Percentiles rank a stretch among this genome's conserved stretches.
phyloP scores from a whole-genome alignment of 441 rosid genomes.

The Adansonia madagascariensis region DNA sequence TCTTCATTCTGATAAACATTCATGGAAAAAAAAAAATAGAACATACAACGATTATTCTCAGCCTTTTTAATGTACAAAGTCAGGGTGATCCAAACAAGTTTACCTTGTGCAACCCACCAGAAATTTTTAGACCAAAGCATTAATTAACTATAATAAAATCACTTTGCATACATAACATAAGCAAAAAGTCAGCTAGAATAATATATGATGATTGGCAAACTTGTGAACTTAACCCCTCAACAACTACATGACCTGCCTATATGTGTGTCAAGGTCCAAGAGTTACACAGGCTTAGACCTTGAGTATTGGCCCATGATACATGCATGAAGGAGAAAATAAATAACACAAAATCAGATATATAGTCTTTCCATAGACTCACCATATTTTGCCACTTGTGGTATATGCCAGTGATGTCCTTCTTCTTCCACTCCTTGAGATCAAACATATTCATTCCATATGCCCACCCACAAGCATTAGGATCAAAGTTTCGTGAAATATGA shows the following conservation, averaged over 20 bases:
- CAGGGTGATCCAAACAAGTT: neutral
- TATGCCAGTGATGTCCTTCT: slow-evolving; percentile 90
- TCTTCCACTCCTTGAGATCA: slow-evolving; percentile 91
- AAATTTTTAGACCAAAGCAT: neutral
- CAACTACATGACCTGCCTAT: slow-evolving; percentile 7
- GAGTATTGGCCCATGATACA: too few relatives aligned
- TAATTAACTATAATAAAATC: neutral
- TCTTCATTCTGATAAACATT: slow-evolving; percentile 70
- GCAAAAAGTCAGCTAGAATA: neutral
- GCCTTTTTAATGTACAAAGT: neutral
- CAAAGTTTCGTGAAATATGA: slow-evolving; percentile 79
- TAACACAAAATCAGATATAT: neutral
- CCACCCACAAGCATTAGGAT: slow-evolving; percentile 99
- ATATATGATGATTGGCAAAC: neutral
- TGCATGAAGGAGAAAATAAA: slow-evolving; percentile 4
- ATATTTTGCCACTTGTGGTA: slow-evolving; percentile 98
- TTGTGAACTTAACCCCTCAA: neutral
- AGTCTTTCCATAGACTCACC: slow-evolving; percentile 49
- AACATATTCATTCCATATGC: slow-evolving; percentile 98
- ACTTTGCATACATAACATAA: neutral
- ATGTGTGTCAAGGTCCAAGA: too few relatives aligned
- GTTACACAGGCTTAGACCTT: too few relatives aligned
- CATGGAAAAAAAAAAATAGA: neutral
- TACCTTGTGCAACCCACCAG: neutral
- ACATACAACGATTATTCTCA: neutral